These are phyloP conservation scores for Rhizophagus prolifer DNA, from an alignment of 192 early-diverging fungal species.

Conservation along the genomic window DNA sequence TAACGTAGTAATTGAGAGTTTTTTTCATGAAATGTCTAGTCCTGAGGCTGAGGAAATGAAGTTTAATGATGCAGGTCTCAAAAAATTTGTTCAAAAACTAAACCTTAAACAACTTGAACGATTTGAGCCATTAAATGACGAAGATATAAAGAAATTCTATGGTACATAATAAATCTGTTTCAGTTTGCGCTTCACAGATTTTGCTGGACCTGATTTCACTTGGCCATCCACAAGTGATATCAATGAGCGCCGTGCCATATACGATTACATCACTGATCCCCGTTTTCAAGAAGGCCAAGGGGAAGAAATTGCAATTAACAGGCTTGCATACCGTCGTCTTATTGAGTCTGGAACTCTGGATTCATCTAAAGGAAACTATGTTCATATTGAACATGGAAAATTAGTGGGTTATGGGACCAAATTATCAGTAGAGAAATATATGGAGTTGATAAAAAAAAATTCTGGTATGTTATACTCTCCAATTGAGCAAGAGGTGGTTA, in stretches of 20 bases:
- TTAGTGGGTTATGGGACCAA: neutral
- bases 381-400: neutral
- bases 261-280: conserved; percentile 1
- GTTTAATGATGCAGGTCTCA: neutral
- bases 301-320: conserved; percentile 11
- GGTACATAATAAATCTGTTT: conserved; percentile 4
- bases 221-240: neutral
- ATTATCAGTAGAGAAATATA: conserved; percentile 8
- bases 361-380: neutral
- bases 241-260: neutral
- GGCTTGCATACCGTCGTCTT: neutral
- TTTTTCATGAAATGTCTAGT: too few relatives aligned
- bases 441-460: neutral
- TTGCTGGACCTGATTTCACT: neutral
- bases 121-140: neutral
- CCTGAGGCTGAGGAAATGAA: too few relatives aligned
- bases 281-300: neutral
- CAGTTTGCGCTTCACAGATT: neutral
- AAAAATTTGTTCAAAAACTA: conserved; percentile 18
- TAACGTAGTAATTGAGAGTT: too few relatives aligned
- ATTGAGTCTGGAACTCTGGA: neutral
- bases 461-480: conserved; percentile 8
- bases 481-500: neutral
- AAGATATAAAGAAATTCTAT: conserved; percentile 25
- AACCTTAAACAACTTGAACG: neutral